These are phyloP conservation scores for Rhododendron ovatum DNA, from an alignment of 148 eudicot genomes.

Conservation along the genomic window DNA sequence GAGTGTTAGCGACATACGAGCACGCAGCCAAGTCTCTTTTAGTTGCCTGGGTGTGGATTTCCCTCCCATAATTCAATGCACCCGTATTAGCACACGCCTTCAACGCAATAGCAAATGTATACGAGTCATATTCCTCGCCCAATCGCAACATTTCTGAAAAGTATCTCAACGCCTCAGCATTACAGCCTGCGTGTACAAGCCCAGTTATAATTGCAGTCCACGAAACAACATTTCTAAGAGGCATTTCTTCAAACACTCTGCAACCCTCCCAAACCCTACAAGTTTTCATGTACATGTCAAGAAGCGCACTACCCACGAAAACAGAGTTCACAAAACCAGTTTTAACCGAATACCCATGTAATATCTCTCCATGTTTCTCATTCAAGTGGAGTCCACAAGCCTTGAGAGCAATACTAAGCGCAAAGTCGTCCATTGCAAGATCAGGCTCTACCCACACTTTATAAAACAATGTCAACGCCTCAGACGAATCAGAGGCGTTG, in stretches of 20 bases:
- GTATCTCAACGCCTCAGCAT: slow-evolving; percentile 53
- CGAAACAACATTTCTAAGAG: slow-evolving; percentile 75
- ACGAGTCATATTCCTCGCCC: slow-evolving; percentile 55
- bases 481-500: slow-evolving; percentile 30
- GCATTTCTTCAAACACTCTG: slow-evolving; percentile 74
- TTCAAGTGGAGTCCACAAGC: slow-evolving; percentile 55
- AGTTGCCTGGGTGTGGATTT: slow-evolving; percentile 60
- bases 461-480: slow-evolving; percentile 29
- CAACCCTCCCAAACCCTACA: slow-evolving; percentile 58
- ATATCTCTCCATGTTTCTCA: slow-evolving; percentile 38
- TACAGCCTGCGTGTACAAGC: slow-evolving; percentile 61
- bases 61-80: slow-evolving; percentile 59
- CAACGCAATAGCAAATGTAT: slow-evolving; percentile 73
- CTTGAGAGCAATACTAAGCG: slow-evolving; percentile 41
- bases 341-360: slow-evolving; percentile 63
- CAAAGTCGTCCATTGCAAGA: background rate
- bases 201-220: slow-evolving; percentile 93
- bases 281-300: slow-evolving; percentile 79
- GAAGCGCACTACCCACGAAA: slow-evolving; percentile 77
- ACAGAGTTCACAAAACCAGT: slow-evolving; percentile 60
- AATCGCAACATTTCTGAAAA: slow-evolving; percentile 61
- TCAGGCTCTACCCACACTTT: background rate
- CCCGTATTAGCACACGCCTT: slow-evolving; percentile 76
- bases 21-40: background rate
- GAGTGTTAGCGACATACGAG: slow-evolving; percentile 37